Percentiles rank a stretch among this genome's conserved stretches.
These are phyloP conservation scores for Pseudogymnoascus sp. DNA, from an alignment of 2,329 filamentous ascomycete genomes.

Conservation along the genomic window DNA sequence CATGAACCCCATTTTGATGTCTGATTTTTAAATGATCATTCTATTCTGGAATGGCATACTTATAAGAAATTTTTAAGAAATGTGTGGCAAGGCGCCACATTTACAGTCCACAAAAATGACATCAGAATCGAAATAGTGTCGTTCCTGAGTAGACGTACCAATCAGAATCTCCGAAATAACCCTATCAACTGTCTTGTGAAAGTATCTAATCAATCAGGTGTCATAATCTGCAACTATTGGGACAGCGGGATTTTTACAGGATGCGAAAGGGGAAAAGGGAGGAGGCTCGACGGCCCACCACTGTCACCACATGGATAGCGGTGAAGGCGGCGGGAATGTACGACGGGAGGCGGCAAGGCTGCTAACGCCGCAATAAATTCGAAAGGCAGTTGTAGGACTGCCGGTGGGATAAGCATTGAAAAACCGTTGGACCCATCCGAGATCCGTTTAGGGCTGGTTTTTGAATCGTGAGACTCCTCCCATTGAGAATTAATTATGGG, in stretches of 20 bases:
- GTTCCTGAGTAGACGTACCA: slow-evolving; percentile 2
- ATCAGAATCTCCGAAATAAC: not conserved
- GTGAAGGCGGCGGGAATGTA: not conserved
- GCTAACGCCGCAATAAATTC: not conserved
- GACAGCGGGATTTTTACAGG: not conserved
- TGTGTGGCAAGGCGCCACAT: not conserved
- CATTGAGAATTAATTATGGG: not conserved
- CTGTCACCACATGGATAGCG: not conserved
- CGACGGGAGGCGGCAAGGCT: not conserved
- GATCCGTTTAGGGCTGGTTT: not conserved
- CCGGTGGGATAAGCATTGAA: not conserved
- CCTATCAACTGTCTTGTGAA: not conserved
- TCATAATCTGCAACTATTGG: not conserved
- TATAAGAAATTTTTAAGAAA: not conserved
- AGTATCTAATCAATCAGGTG: not conserved
- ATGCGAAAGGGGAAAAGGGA: not conserved
- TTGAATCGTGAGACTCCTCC: not conserved
- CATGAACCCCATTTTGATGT: not conserved
- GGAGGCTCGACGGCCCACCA: not conserved
- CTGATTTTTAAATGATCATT: not conserved
- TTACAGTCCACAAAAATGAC: not conserved
- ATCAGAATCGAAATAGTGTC: not conserved
- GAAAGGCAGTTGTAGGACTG: not conserved
- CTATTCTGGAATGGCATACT: not conserved
- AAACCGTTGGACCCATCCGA: not conserved